Conservation (phyloP, 2,329 filamentous ascomycete genomes). For the Emergomyces orientalis region DNA sequence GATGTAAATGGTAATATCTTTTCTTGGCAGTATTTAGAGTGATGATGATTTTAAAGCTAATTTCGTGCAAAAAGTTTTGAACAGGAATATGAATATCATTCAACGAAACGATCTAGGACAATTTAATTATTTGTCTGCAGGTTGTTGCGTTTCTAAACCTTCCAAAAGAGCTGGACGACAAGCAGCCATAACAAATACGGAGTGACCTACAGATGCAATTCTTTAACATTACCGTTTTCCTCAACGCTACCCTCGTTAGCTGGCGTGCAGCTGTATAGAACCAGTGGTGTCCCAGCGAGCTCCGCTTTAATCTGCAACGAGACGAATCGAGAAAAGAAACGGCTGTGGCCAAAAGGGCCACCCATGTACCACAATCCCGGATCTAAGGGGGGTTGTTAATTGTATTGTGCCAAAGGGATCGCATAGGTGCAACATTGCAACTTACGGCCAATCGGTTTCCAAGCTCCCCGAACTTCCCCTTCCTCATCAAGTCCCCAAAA, state of each 20-base stretch:
- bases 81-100: background rate
- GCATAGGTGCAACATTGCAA: constrained; percentile 8
- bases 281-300: constrained; percentile 17
- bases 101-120: background rate
- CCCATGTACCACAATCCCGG: constrained; percentile 37
- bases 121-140: background rate
- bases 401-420: background rate
- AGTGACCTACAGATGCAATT: background rate
- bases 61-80: background rate
- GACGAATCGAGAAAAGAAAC: constrained; percentile 37
- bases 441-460: constrained; percentile 31
- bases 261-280: constrained; percentile 10
- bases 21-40: background rate
- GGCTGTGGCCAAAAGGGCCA: constrained; percentile 33
- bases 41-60: background rate
- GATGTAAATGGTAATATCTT: background rate
- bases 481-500: constrained; percentile 41
- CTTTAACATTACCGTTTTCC: background rate
- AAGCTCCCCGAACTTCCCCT: constrained; percentile 40
- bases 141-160: background rate
- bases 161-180: background rate
- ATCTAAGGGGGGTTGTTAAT: constrained; percentile 16
- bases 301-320: constrained; percentile 40
- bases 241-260: background rate
- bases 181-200: background rate